Base-by-base conservation (phyloP, 768 basidiomycete genomes). In the Pisolithus marmoratus region DNA sequence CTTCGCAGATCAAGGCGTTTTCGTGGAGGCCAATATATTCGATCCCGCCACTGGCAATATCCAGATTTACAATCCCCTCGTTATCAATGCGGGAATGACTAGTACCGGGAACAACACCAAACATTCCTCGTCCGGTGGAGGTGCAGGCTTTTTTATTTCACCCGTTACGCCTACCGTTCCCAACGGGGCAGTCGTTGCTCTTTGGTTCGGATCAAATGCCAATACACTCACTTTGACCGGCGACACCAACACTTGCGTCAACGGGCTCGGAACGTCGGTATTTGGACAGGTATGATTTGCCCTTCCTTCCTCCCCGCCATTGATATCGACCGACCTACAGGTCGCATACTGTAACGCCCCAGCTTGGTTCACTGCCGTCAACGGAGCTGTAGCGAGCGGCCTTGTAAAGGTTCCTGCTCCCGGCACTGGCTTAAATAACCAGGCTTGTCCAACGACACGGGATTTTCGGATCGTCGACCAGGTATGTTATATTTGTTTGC, bases 161-260 rank as follows among this genome's bases (percentile, higher is more conserved):
- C 64, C 63, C 5, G 47, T 59, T 11, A 51, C 50, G 4, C 63
- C 64, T 8, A 64, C 63, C 6, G 47, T 64, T 46, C 63, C 63
- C 11, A 29, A 54, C 34, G 55, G 56, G 14, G 57, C 63, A 4
- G 38, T 66, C 15, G 64, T 64, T 29, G 63, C 61, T 8, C 51
- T 64, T 31, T 64, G 63, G 64, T 64, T 64, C 15, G 63, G 63
- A 29, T 66, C 62, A 12, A 66, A 66, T 41, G 63, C 64, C 15
- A 46, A 8, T 12, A 52, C 57, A 4, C 24, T 64, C 3, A 66
- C 54, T 2, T 37, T 64, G n/a, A 63, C 59, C 8, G 63, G 63
- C 2, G 52, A 31, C 11, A 66, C 59, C 29, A 50, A 20, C 1
- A 57, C 26, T 26, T 64, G 63, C 17, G 55, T 66, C 36, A 66